Evolutionary conservation across 2,329 filamentous ascomycete genomes (phyloP), one percentile per base, ranked within the genome.

Genomic region (Monosporascus sp.): DNA sequence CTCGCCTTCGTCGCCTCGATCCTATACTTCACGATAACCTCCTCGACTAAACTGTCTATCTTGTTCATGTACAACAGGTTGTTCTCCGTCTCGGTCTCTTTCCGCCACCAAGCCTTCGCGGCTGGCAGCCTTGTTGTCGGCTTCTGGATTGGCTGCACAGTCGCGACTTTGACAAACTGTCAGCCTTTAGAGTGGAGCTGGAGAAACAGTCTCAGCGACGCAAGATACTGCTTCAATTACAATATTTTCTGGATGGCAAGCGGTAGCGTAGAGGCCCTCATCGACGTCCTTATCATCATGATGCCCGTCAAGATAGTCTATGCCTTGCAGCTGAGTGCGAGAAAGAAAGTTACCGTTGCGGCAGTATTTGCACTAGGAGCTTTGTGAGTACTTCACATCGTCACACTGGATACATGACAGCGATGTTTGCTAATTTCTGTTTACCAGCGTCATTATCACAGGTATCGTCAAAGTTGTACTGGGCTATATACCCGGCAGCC

Each of bases 21-120:
- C 9, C 53, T 65, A 11, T 67, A 69, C 52, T 64, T 62, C 31
- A 58, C 56, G 20, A 59, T 65, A 9, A 54, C 63, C 7, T 56
- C 58, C 5, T 49, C 64, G 7, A 59, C 61, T 7, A 65, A 68
- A 49, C 43, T 63, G 2, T 64, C 64, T 1, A 64, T 68, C 11
- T 48, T 68, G 19, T 52, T 62, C 34, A 58, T 68, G 53, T 68
- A 67, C 51, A 54, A 58, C 2, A 58, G 64, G 11, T 58, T 69
- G 11, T 69, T 69, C 48, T 60, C 55, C n/a, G 52, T 60, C 24
- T 59, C 54, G 50, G 6, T 5, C 1, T 46, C 56, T 1, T 66
- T 68, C 34, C 59, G 60, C 16, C 45, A 31, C 1, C 61, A 63
- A 31, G 56, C 65, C 1, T 38, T 48, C 11, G 38, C 49, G 5